phyloP scores from a whole-genome alignment of 1,284 basidiomycete species.

The Cutaneotrichosporon spelunceum region DNA sequence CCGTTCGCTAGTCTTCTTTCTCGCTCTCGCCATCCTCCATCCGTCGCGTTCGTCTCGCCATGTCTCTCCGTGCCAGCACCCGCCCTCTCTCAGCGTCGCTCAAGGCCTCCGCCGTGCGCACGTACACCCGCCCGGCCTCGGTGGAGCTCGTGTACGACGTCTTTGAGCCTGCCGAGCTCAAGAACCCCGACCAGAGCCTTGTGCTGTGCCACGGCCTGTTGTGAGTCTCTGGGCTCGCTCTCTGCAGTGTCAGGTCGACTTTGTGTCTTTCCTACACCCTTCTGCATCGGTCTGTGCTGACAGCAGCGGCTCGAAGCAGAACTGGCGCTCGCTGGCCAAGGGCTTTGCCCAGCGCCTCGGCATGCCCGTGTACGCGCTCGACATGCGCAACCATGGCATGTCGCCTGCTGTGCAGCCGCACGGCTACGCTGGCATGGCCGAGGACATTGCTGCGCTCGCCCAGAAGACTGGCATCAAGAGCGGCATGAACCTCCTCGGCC shows the following conservation, averaged over 20 bases:
- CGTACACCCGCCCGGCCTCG: conserved; percentile 10
- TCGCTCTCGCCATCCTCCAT: background rate
- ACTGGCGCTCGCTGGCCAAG: conserved; percentile 57
- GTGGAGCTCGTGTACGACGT: conserved; percentile 48
- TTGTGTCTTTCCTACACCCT: no score
- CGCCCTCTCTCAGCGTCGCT: conserved; percentile 2
- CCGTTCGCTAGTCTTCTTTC: background rate
- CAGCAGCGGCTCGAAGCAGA: conserved; percentile 57
- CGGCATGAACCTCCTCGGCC: conserved; percentile 55
- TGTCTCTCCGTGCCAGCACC: conserved; percentile 7
- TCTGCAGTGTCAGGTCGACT: background rate
- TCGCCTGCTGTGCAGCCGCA: conserved; percentile 56
- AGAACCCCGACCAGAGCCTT: conserved; percentile 41
- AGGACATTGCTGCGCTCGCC: conserved; percentile 54
- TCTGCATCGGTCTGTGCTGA: background rate
- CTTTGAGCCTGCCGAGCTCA: conserved; percentile 25
- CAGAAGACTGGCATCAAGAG: conserved; percentile 42
- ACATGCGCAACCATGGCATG: conserved; percentile 58
- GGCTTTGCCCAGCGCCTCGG: conserved; percentile 53
- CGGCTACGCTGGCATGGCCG: conserved; percentile 53
- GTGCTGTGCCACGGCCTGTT: conserved; percentile 56
- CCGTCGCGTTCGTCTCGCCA: background rate
- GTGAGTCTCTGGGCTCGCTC: conserved; percentile 30
- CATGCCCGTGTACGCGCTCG: conserved; percentile 56
- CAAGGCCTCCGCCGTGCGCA: background rate